Evolutionary conservation across 352 stramenopile species (phyloP), one percentile per base, ranked within the genome.

Genomic region (Pythium plurisporium): DNA sequence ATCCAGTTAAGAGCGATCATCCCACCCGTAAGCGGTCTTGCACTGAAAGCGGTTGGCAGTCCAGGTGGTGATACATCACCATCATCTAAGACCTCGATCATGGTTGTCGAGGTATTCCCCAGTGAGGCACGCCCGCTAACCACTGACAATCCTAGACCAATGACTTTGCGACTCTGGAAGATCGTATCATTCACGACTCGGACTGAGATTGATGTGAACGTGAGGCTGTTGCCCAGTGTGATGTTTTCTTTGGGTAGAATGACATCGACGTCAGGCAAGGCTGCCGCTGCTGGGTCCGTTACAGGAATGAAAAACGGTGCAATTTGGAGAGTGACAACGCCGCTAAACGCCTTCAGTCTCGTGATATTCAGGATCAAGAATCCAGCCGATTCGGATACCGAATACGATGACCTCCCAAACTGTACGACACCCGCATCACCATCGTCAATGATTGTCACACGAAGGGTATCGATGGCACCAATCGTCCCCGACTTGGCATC

Each of bases 71-170:
- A 87, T 0, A 63, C 46, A 40, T 87, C 77, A 22, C 73, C 71
- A 41, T 87, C 77, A 49, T 87, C 77, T 0, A 69, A 15, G 22
- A 87, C 81, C 5, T 79, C 59, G 14, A 87, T 36, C n/a, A 64
- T 26, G 4, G 46, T 53, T 3, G 54, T 37, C 10, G 30, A 15
- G 5, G 36, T 4, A 4, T 47, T 29, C 3, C 59, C 69, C n/a
- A 87, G 17, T 7, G 17, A 12, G 8, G 73, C 62, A 11, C 63
- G 60, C 5, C 77, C 73, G 14, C 46, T 62, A 0, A 62, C 29
- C 1, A 76, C 20, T 9, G 34, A 47, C 5, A 87, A 30, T 6
- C 27, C 54, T 1, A 87, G 25, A 4, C 61, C 54, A 20, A 87
- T 70, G 1, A 55, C 2, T n/a, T 87, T 87, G 14, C 46, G 52